Evolutionary conservation across 306 rosid species (phyloP), one percentile per base, ranked within the genome.

Genomic region (Notholithocarpus densiflorus): DNA sequence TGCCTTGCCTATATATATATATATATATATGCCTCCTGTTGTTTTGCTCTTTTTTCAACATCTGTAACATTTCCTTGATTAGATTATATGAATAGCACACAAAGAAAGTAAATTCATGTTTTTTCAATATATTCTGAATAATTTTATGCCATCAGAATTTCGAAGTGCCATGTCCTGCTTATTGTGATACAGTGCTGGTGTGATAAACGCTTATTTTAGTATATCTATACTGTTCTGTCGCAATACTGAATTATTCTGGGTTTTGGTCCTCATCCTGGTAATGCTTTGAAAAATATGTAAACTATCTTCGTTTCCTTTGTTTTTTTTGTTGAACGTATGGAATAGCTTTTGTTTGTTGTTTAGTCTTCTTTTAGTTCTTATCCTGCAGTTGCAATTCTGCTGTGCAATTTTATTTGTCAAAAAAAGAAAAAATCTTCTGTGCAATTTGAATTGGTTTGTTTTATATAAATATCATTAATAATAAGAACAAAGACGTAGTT

Each of bases 311-410:
- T 37, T 13, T 24, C n/a, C 24, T 17, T 75, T 18, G 10, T 4
- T 54, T 64, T 48, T 56, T 73, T 6, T n/a, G 18, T 11, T 70
- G 52, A 27, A 27, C 56, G 53, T 13, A 56, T 19, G 55, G 34
- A 59, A 27, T 17, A 64, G 29, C 15, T 40, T 79, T 68, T 80
- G 65, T 70, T 73, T 5, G 53, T 40, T 72, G 32, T 57, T 69
- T 72, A 3, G 20, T 68, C 52, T 68, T 19, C 52, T 40, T 40
- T 40, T 40, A 40, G 45, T 40, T 40, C 45, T 8, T 40, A 40
- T 68, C 53, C 72, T 2, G 12, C 51, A n/a, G 52, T 34, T 68
- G 72, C 2, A 34, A 32, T 32, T 73, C 48, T 26, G 8, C 40
- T 55, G 59, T 57, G 56, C 45, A 40, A 40, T 40, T 8, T 40